Evolutionary conservation across 2,329 filamentous ascomycete genomes (phyloP).

Genomic region (Rhytidhysteron rufulum): DNA sequence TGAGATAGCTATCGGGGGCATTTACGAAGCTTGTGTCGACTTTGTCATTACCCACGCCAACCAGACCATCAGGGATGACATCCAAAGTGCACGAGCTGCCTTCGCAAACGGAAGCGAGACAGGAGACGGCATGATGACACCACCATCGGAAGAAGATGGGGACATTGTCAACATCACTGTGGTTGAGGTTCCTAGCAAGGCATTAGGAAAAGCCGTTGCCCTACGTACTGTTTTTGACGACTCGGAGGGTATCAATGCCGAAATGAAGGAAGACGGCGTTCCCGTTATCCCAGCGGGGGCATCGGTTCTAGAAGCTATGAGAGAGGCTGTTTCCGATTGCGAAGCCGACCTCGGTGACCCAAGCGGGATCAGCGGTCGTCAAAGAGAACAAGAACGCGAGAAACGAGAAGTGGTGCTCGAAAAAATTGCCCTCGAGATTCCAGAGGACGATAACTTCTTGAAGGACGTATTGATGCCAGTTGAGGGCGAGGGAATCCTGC

Average conservation of each 20-base stretch:
- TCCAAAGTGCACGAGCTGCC: conserved; percentile 62
- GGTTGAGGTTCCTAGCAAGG: conserved; percentile 76
- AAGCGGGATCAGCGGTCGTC: conserved; percentile 62
- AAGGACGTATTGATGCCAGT: conserved; percentile 77
- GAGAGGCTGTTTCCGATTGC: conserved; percentile 70
- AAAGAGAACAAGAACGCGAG: conserved; percentile 75
- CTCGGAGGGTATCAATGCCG: conserved; percentile 83
- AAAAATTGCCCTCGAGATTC: conserved; percentile 76
- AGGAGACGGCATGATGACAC: conserved; percentile 57
- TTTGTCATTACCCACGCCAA: conserved; percentile 93
- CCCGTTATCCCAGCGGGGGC: conserved; percentile 69
- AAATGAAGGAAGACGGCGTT: conserved; percentile 95
- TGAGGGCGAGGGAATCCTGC: conserved; percentile 70
- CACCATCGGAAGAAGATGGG: conserved; percentile 68
- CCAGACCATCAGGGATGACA: conserved; percentile 71
- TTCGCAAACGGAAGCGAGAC: conserved; percentile 57
- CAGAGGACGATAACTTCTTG: conserved; percentile 79
- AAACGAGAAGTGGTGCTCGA: conserved; percentile 80
- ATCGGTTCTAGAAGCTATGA: conserved; percentile 84
- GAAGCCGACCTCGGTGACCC: conserved; percentile 76
- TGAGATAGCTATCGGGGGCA: conserved; percentile 72
- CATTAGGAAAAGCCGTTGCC: conserved; percentile 80
- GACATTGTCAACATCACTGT: conserved; percentile 89
- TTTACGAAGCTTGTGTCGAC: conserved; percentile 93
- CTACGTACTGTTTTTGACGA: conserved; percentile 93